phyloP scores from a whole-genome alignment of 441 rosid species.

The Caryocar brasiliense region DNA sequence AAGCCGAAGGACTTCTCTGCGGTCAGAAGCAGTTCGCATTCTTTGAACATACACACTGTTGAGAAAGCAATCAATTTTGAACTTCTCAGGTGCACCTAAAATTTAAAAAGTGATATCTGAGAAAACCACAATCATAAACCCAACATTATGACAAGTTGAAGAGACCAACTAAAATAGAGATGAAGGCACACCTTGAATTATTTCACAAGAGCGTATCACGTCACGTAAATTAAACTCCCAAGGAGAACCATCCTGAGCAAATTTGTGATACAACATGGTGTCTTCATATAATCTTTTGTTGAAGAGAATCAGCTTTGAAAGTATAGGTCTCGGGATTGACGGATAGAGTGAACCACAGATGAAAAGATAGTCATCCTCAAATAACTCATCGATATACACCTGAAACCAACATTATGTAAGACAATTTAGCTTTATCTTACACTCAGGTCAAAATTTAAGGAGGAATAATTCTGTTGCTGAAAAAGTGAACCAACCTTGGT shows the following conservation, averaged over 20 bases:
- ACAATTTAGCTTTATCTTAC: background rate
- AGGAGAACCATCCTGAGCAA: conserved; percentile 90
- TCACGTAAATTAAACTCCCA: conserved; percentile 99
- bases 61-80: conserved; percentile 48
- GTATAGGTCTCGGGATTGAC: conserved; percentile 52
- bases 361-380: conserved; percentile 77
- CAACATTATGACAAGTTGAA: background rate
- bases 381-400: conserved; percentile 92
- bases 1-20: conserved; percentile 59
- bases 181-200: conserved; percentile 52
- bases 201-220: conserved; percentile 82
- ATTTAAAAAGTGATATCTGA: conserved; percentile 2
- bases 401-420: conserved; percentile 26
- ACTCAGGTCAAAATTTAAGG: too few species aligned
- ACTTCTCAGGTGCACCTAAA: conserved; percentile 34
- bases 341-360: conserved; percentile 79
- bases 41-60: conserved; percentile 78
- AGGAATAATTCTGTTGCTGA: too few species aligned
- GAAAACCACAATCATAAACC: background rate
- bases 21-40: conserved; percentile 89
- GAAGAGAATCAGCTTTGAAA: conserved; percentile 67
- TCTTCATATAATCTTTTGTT: conserved; percentile 80
- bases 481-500: conserved; percentile 69
- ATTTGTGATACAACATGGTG: conserved; percentile 61
- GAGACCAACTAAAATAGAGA: background rate